Evolutionary conservation across 108 stramenopile species (phyloP).

Genomic region (Pseudonitzschia delicatissima): DNA sequence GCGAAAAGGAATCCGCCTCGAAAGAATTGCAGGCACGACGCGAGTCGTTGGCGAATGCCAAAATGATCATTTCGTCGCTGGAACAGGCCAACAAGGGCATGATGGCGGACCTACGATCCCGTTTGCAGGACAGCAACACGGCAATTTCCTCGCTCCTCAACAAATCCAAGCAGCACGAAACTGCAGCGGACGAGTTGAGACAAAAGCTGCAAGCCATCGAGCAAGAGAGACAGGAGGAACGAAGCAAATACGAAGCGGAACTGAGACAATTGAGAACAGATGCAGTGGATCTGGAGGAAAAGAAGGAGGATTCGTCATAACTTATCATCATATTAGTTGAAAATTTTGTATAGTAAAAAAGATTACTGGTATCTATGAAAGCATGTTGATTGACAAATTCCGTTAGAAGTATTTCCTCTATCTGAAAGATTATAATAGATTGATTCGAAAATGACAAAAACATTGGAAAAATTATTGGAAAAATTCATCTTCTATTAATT

Average conservation of each 20-base stretch:
- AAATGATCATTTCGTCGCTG: slow-evolving; percentile 68
- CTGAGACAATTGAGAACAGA: slow-evolving; percentile 10
- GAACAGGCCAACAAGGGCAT: slow-evolving; percentile 68
- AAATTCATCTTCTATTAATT: too few species aligned
- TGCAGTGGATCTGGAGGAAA: slow-evolving; percentile 7
- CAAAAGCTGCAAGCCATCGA: slow-evolving; percentile 37
- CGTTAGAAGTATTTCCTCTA: too few species aligned
- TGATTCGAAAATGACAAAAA: too few species aligned
- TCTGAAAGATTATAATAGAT: too few species aligned
- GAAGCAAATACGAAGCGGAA: slow-evolving; percentile 12
- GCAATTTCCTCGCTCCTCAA: slow-evolving; percentile 53
- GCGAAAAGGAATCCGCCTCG: slow-evolving; percentile 29
- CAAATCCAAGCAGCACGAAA: slow-evolving; percentile 47
- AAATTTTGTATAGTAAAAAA: too few species aligned
- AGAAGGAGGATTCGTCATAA: slow-evolving; percentile 15
- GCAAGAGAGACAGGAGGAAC: slow-evolving; percentile 29
- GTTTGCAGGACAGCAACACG: slow-evolving; percentile 55
- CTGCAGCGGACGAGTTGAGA: slow-evolving; percentile 18
- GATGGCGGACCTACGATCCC: slow-evolving; percentile 51
- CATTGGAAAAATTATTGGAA: too few species aligned
- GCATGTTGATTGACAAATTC: too few species aligned
- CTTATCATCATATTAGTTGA: too few species aligned
- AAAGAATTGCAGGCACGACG: slow-evolving; percentile 40
- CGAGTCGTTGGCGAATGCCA: slow-evolving; percentile 60
- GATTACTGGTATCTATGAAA: too few species aligned